Conservation (phyloP, 1,284 basidiomycete species). For the Abortiporus biennis region DNA sequence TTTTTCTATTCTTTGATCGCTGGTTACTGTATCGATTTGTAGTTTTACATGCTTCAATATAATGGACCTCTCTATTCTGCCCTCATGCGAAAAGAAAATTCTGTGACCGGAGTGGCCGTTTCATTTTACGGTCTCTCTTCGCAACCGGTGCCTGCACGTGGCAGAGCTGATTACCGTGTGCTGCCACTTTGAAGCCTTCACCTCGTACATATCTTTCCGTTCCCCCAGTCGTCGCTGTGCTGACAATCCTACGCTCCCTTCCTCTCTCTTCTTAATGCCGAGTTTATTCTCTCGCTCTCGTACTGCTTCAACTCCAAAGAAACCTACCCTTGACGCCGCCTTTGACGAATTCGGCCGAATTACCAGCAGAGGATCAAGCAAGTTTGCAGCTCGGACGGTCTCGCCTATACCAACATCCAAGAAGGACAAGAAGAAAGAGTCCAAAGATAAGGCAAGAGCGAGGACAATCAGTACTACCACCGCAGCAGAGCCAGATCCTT, state of each 20-base stretch:
- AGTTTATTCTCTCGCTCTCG: slow-evolving; percentile 52
- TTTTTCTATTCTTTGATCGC: too few species aligned
- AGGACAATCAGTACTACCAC: slow-evolving; percentile 37
- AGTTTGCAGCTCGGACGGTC: slow-evolving; percentile 18
- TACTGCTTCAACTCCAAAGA: slow-evolving; percentile 44
- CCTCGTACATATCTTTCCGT: slow-evolving; percentile 2
- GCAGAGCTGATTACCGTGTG: not conserved
- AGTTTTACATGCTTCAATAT: too few species aligned
- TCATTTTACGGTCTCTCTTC: too few species aligned
- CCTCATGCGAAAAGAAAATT: too few species aligned
- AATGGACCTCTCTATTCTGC: too few species aligned
- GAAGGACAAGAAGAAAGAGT: slow-evolving; percentile 52
- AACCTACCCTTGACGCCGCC: slow-evolving; percentile 19
- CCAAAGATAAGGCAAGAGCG: slow-evolving; percentile 31
- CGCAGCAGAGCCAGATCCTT: slow-evolving; percentile 26
- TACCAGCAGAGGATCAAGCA: slow-evolving; percentile 36
- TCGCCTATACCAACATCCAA: slow-evolving; percentile 20
- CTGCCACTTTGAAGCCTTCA: not conserved
- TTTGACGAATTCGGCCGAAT: slow-evolving; percentile 67
- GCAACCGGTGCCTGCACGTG: not conserved
- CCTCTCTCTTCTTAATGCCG: slow-evolving; percentile 35
- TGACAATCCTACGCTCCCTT: slow-evolving; percentile 20
- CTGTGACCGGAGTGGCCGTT: too few species aligned
- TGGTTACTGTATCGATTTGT: too few species aligned
- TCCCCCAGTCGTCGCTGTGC: slow-evolving; percentile 16